A percentile compares a stretch with the other conserved stretches of the same genome.
Conservation (phyloP, 225 moss, liverwort and hornwort genomes). For the Ulota crispa region DNA sequence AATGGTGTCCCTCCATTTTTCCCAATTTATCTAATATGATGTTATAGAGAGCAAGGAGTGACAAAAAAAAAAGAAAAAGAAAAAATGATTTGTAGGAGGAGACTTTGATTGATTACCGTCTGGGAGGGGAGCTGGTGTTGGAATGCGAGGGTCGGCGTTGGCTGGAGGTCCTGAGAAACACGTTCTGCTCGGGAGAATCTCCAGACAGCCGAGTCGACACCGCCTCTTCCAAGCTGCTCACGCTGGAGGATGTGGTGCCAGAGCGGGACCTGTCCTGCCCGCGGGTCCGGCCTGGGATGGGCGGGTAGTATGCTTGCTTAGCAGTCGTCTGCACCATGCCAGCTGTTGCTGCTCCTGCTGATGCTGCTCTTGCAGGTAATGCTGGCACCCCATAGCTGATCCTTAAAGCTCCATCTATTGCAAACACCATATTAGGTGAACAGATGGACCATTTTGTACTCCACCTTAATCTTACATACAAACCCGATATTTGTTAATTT, state of each 20-base stretch:
- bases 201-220: conserved; percentile 20
- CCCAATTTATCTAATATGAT: too few relatives aligned
- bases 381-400: conserved; percentile 26
- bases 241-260: conserved; percentile 42
- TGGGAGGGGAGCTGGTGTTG: conserved; percentile 37
- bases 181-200: conserved; percentile 40
- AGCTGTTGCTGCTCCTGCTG: neutral
- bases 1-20: too few relatives aligned
- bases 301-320: conserved; percentile 6
- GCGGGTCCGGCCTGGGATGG: conserved; percentile 9
- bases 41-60: too few relatives aligned
- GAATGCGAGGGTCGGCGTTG: conserved; percentile 33
- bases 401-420: neutral
- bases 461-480: too few relatives aligned
- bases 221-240: conserved; percentile 47
- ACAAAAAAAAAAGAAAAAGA: too few relatives aligned
- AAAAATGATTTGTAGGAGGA: neutral
- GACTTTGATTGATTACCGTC: conserved; percentile 12
- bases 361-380: conserved; percentile 4
- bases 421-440: too few relatives aligned
- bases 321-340: neutral
- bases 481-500: too few relatives aligned
- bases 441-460: too few relatives aligned
- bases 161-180: conserved; percentile 15
- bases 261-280: conserved; percentile 34